These are phyloP conservation scores for Toxicodendron radicans DNA, from an alignment of 345 rosid species.

Conservation along the genomic window DNA sequence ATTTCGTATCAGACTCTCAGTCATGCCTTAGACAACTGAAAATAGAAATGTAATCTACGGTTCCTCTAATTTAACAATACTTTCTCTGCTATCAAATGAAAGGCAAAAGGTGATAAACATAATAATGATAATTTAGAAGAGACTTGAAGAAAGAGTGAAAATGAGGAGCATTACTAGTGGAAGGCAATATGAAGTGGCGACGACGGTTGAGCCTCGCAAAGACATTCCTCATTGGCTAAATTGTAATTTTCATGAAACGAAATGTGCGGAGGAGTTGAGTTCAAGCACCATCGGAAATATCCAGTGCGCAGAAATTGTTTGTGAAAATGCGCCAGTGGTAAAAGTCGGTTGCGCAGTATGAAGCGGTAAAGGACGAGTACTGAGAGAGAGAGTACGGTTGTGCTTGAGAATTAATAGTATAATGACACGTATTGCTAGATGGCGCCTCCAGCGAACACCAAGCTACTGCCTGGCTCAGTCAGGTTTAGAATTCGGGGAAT, in stretches of 20 bases:
- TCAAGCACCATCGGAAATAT: constrained; percentile 17
- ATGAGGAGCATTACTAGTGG: constrained; percentile 28
- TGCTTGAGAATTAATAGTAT: constrained; percentile 13
- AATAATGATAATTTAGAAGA: no score
- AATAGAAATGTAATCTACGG: no score
- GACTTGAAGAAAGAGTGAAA: neutral
- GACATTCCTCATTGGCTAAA: constrained; percentile 65
- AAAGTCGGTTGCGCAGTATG: neutral
- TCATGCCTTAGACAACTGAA: no score
- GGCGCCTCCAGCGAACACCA: constrained; percentile 14
- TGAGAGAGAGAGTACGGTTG: neutral
- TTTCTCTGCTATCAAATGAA: neutral
- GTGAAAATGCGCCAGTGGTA: constrained; percentile 41
- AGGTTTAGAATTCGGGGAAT: no score
- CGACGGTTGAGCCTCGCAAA: constrained; percentile 48
- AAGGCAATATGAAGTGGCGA: constrained; percentile 44
- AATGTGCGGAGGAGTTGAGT: neutral
- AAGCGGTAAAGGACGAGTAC: neutral
- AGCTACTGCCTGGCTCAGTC: neutral
- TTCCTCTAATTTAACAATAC: neutral
- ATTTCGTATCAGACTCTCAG: no score
- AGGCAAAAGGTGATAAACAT: no score
- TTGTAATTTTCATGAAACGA: constrained; percentile 17
- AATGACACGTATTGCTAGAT: constrained; percentile 31
- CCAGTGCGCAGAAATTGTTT: constrained; percentile 33